Percentiles rank a stretch among this genome's conserved stretches.
Conservation (phyloP, 768 basidiomycete genomes). For the Guyanaporus albipodus region DNA sequence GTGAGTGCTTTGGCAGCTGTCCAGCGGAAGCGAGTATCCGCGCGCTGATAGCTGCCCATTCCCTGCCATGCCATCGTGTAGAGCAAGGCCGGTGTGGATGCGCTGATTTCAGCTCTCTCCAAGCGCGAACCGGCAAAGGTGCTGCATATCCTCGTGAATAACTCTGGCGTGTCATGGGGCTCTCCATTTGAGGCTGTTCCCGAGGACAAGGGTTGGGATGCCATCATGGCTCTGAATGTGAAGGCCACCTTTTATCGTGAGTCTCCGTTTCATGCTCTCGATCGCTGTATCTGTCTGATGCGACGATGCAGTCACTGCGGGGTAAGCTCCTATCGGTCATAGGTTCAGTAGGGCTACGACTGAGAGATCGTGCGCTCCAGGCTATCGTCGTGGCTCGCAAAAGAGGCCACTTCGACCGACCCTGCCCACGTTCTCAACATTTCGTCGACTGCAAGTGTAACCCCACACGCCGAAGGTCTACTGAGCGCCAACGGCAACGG, state of each 20-base stretch:
- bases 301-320: conserved; percentile 40
- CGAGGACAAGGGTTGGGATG: conserved; percentile 84
- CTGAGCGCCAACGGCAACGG: conserved; percentile 57
- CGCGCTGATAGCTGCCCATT: background rate
- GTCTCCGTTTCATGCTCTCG: conserved; percentile 17
- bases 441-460: conserved; percentile 63
- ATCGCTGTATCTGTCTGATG: background rate
- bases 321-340: conserved; percentile 25
- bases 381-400: conserved; percentile 51
- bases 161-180: conserved; percentile 80
- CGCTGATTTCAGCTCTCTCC: conserved; percentile 63
- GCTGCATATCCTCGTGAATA: conserved; percentile 81
- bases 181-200: conserved; percentile 66
- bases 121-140: conserved; percentile 54
- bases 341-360: background rate
- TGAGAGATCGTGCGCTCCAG: conserved; percentile 8
- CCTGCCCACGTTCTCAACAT: conserved; percentile 81
- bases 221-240: conserved; percentile 77
- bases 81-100: conserved; percentile 78
- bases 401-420: conserved; percentile 56
- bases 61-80: conserved; percentile 25
- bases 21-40: no score
- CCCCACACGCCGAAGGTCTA: conserved; percentile 43
- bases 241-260: conserved; percentile 80
- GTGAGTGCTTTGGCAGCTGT: conserved; percentile 48